Evolutionary conservation across 352 stramenopile genomes (phyloP), one percentile per base, ranked within the genome.

Genomic region (Phytophthora citricola): DNA sequence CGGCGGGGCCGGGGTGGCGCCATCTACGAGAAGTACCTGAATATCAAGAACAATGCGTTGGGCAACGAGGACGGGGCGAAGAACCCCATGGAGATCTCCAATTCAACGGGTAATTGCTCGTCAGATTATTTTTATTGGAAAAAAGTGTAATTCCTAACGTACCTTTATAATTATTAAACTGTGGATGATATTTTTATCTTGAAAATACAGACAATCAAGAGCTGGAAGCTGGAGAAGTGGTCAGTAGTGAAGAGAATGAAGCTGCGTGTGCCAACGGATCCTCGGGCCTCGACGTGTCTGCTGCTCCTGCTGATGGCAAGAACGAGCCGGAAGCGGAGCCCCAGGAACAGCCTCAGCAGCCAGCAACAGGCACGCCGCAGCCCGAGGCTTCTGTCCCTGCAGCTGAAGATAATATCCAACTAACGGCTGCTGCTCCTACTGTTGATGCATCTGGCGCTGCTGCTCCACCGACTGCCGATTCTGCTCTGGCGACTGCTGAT

Each of bases 161-260:
- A 26, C 29, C 46, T 26, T 44, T 32, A 49, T 55, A 24, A 20
- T 15, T 53, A 24, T 17, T 24, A 31, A 55, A 27, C 7, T 51
- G 31, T 14, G 8, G 3, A 14, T 36, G 1, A 36, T 36, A 36
- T 36, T 36, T 36, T 36, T 36, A 36, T 14, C 31, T 14, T 36
- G 31, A 10, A 7, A 45, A 3, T 63, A 24, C 39, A 87, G 79
- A 87, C n/a, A 60, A 83, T 29, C 58, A 76, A 59, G 79, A 87
- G 26, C 66, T 84, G 24, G 79, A 87, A 69, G 79, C 76, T 57
- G 79, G 79, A 65, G 76, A 85, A 83, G 71, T 85, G 76, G 76
- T 87, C 59, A 81, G 71, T 88, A 76, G 36, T 12, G 50, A 71
- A 63, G 71, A 75, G 15, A 73, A 72, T 66, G 41, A 61, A n/a